These are phyloP conservation scores for Fusarium euwallaceae DNA, from an alignment of 2,329 filamentous ascomycete genomes.

Conservation along the genomic window DNA sequence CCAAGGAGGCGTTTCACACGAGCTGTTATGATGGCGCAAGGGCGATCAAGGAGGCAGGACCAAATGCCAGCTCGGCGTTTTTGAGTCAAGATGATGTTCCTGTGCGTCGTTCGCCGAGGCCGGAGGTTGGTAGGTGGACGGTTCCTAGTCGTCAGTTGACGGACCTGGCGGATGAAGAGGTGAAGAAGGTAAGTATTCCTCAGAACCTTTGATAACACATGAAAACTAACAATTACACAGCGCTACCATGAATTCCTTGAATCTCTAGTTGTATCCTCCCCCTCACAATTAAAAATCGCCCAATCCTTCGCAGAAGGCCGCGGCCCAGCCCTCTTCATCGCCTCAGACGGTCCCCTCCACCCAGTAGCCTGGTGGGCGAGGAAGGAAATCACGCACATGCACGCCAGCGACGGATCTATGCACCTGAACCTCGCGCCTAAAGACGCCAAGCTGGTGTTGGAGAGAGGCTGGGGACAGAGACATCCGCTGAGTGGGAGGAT, in stretches of 20 bases:
- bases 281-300: constrained; percentile 30
- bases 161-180: constrained; percentile 10
- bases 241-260: constrained; percentile 29
- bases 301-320: constrained; percentile 24
- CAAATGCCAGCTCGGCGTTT: constrained; percentile 25
- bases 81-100: constrained; percentile 27
- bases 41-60: constrained; percentile 5
- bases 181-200: neutral
- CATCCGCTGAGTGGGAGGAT: constrained; percentile 28
- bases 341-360: neutral
- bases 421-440: constrained; percentile 30
- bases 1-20: constrained; percentile 24
- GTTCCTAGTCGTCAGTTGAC: constrained; percentile 34
- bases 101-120: constrained; percentile 21
- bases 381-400: constrained; percentile 32
- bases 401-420: constrained; percentile 32
- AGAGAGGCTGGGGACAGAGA: constrained; percentile 33
- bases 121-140: constrained; percentile 26
- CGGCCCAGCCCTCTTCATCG: constrained; percentile 31
- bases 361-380: constrained; percentile 12
- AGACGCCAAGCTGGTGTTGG: constrained; percentile 26
- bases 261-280: constrained; percentile 23
- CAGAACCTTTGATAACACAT: neutral
- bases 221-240: neutral
- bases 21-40: constrained; percentile 7